Conservation (phyloP, 139 green algal species). For the Chlamydomonas incerta region DNA sequence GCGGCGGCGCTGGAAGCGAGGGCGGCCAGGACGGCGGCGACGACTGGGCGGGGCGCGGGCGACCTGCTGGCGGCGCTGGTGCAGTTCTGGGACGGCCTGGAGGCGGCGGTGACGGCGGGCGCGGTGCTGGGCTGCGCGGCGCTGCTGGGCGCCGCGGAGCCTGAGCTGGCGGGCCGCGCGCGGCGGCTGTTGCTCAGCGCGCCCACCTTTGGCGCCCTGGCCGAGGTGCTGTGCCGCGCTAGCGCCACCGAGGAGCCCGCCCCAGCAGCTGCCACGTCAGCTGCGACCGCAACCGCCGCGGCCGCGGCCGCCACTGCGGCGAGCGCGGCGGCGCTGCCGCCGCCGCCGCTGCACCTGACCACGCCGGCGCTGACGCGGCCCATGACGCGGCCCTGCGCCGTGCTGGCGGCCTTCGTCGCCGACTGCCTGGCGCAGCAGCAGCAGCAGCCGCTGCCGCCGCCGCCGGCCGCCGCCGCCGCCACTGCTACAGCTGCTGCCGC, state of each 20-base stretch:
- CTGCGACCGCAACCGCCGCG: not conserved
- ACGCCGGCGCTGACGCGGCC: not conserved
- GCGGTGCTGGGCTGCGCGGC: not conserved
- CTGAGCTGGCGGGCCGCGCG: not conserved
- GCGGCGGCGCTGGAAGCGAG: not conserved
- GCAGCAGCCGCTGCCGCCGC: not conserved
- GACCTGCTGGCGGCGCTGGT: slow-evolving; percentile 11
- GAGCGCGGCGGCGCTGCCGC: not conserved
- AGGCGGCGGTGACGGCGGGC: slow-evolving; percentile 22
- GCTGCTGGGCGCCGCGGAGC: not conserved
- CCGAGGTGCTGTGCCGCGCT: slow-evolving; percentile 2
- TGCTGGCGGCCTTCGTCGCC: not conserved
- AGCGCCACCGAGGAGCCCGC: not conserved
- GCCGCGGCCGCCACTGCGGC: not conserved
- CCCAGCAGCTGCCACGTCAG: not conserved
- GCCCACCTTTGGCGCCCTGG: not conserved
- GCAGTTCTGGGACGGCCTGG: slow-evolving; percentile 12
- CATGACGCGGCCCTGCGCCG: not conserved
- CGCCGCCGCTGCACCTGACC: not conserved
- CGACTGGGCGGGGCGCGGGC: not conserved
- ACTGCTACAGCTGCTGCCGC: too few relatives aligned
- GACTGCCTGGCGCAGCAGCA: not conserved
- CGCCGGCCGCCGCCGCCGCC: too few relatives aligned
- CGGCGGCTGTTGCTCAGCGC: not conserved
- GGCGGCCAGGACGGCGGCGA: not conserved